These are phyloP conservation scores for Pharus latifolius DNA, from an alignment of 176 grass and related monocot species.

Conservation along the genomic window DNA sequence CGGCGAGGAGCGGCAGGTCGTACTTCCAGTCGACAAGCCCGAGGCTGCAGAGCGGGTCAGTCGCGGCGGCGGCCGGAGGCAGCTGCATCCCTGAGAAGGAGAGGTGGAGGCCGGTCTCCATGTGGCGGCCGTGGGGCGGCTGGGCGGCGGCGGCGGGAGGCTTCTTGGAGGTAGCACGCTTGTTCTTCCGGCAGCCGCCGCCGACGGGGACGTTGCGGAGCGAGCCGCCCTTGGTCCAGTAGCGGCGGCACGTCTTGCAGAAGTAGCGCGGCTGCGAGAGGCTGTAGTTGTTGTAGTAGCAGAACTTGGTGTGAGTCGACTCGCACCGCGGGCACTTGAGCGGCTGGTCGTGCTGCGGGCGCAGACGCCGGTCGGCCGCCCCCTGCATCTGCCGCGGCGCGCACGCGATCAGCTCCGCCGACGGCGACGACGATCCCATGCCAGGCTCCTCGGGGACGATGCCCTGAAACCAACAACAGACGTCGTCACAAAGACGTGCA, in stretches of 20 bases:
- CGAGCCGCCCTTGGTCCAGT: conserved; percentile 92
- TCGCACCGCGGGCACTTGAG: conserved; percentile 93
- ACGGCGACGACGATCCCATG: conserved; percentile 64
- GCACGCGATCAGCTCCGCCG: conserved; percentile 56
- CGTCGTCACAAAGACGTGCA: conserved; percentile 18
- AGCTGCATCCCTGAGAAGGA: conserved; percentile 59
- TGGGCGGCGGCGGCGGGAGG: neutral
- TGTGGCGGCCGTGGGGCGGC: neutral
- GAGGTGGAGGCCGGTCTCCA: conserved; percentile 45
- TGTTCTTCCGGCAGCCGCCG: conserved; percentile 90
- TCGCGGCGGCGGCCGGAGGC: neutral
- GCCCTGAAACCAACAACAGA: conserved; percentile 44
- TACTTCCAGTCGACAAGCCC: conserved; percentile 53
- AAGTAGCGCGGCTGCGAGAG: conserved; percentile 95
- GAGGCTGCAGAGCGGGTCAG: conserved; percentile 26
- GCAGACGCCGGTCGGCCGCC: conserved; percentile 50
- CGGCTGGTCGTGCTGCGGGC: conserved; percentile 75
- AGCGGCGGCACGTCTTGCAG: conserved; percentile 94
- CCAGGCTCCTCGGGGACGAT: conserved; percentile 51
- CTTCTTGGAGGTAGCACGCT: conserved; percentile 59
- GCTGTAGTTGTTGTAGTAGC: conserved; percentile 99
- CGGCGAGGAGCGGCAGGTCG: conserved; percentile 20
- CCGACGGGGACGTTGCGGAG: conserved; percentile 89
- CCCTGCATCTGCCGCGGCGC: conserved; percentile 28
- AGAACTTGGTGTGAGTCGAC: conserved; percentile 93